Base-by-base conservation (phyloP, 163 green algal species). In the Volvox carteri region DNA sequence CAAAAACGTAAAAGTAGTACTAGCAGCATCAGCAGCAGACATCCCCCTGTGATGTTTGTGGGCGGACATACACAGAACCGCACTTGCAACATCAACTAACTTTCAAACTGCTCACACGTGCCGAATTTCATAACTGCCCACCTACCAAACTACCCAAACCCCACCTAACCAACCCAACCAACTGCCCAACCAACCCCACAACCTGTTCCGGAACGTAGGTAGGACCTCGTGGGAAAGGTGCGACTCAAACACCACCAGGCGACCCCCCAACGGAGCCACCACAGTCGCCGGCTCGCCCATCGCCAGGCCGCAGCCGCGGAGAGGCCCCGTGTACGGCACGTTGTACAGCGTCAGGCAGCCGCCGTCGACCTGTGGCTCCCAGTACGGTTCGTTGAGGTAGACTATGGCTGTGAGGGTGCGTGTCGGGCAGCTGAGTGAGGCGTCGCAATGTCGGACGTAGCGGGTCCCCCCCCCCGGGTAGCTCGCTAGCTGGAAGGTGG, bases 381-480 rank as follows among this genome's bases (percentile, higher is more conserved):
- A 96, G 19, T 52, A 78, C 48, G 74, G 72, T 35, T 85, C 46
- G 81, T 97, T 97, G 12, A 96, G 86, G 90, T 97, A 97, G 14
- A 94, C 83, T 4, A 97, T 93, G 48, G 93, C 95, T 9, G 95
- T 97, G 39, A 96, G 39, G 25, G 74, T 74, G 23, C 95, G 90
- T 25, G 84, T 72, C 6, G 95, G 92, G 54, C 89, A 91, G 30
- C 62, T 91, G 21, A 54, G 25, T 21, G 93, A 95, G 0, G 84
- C 90, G 70, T 97, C 95, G 0, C 83, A 50, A 90, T 97, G 95
- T 19, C 95, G 85, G 39, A 96, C 94, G 78, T 97, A 97, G 23
- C 95, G 92, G 0, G 95, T 85, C 6, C 93, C 95, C 14, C 74
- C 85, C 2, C 92, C 95, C 11, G 95, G 95, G 84, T 97, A 97